Evolutionary conservation across 164 flowering plant species (phyloP).

Genomic region (Vitis cinerea): DNA sequence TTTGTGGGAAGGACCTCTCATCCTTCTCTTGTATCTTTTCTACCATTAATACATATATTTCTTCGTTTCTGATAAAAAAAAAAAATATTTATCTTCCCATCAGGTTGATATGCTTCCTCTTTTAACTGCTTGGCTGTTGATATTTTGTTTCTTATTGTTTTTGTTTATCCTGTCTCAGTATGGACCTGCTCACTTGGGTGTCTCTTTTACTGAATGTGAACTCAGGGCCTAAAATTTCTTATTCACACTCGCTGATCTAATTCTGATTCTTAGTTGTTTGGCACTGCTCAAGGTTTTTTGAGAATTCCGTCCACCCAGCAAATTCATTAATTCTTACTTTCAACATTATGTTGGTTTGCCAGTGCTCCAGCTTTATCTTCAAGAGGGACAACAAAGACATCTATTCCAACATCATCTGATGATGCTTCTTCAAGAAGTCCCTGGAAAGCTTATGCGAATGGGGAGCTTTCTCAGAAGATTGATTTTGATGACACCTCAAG

Average conservation of each 20-base stretch:
- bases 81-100: slow-evolving; percentile 39
- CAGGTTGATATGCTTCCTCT: too few relatives aligned
- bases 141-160: not conserved
- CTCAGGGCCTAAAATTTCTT: not conserved
- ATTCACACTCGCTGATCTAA: not conserved
- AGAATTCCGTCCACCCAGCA: not conserved
- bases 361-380: slow-evolving; percentile 91
- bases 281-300: not conserved
- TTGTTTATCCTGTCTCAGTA: not conserved
- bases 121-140: too few relatives aligned
- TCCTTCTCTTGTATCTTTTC: too few relatives aligned
- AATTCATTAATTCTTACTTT: not conserved
- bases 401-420: slow-evolving; percentile 49
- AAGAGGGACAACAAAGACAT: slow-evolving; percentile 49
- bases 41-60: too few relatives aligned
- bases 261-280: not conserved
- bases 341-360: slow-evolving; percentile 16
- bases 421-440: slow-evolving; percentile 62
- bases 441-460: slow-evolving; percentile 67
- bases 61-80: too few relatives aligned
- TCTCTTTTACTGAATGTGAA: not conserved
- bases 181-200: not conserved
- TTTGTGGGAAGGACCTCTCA: too few relatives aligned
- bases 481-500: slow-evolving; percentile 67
- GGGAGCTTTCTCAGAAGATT: slow-evolving; percentile 59